A percentile compares a stretch with the other conserved stretches of the same genome.
Evolutionary conservation across 2,329 filamentous ascomycete species (phyloP).

Genomic region (Neoscytalidium dimidiatum): DNA sequence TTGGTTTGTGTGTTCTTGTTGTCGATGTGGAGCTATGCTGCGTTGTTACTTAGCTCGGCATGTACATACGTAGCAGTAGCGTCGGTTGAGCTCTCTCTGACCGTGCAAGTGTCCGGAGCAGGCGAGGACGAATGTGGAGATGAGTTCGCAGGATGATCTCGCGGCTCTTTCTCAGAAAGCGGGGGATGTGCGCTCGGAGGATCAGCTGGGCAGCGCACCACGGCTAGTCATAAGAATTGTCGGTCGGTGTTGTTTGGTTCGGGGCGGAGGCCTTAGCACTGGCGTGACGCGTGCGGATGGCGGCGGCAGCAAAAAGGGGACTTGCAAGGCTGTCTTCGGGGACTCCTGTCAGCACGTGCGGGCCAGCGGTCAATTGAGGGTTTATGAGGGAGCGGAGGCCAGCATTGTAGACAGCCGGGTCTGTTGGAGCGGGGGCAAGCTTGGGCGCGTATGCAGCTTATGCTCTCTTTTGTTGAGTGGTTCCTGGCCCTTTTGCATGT

Average conservation of each 20-base stretch:
- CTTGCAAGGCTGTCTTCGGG: not conserved
- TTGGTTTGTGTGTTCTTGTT: not conserved
- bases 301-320: not conserved
- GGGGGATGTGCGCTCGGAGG: slow-evolving; percentile 7
- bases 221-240: not conserved
- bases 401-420: not conserved
- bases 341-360: slow-evolving; percentile 1
- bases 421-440: slow-evolving; percentile 1
- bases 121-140: not conserved
- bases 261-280: not conserved
- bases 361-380: slow-evolving; percentile 13
- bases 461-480: slow-evolving; percentile 17
- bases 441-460: slow-evolving; percentile 16
- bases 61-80: no score
- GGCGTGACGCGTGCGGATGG: slow-evolving; percentile 10
- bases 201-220: slow-evolving; percentile 4
- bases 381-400: slow-evolving; percentile 1
- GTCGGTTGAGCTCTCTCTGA: not conserved
- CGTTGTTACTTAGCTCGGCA: no score
- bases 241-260: slow-evolving; percentile 4
- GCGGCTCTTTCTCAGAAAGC: slow-evolving; percentile 2
- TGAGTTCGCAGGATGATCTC: not conserved
- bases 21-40: not conserved
- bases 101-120: no score
- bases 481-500: slow-evolving; percentile 12